Conservation (phyloP, 768 basidiomycete species). For the Sistotremastrum niveocremeum region DNA sequence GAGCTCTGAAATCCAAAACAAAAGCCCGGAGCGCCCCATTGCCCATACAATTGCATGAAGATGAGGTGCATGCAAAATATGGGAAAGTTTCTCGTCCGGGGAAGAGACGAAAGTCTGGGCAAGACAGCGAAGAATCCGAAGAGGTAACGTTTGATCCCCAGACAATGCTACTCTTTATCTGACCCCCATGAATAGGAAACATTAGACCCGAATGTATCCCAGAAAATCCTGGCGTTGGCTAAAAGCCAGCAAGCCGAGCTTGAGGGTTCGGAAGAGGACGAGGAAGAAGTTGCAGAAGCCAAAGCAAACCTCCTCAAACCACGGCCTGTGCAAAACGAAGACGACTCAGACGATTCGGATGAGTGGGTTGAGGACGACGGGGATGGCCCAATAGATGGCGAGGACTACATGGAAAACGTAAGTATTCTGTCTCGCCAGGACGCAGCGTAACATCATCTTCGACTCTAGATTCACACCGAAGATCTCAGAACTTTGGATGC, state of each 20-base stretch:
- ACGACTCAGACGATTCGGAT: slow-evolving; percentile 47
- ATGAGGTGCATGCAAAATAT: slow-evolving; percentile 65
- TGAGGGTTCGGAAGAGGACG: slow-evolving; percentile 42
- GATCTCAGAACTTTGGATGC: slow-evolving; percentile 81
- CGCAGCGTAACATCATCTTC: not conserved
- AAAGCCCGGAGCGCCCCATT: slow-evolving; percentile 79
- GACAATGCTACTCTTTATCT: not conserved
- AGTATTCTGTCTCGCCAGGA: slow-evolving; percentile 6
- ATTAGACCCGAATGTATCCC: slow-evolving; percentile 70
- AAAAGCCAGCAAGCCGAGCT: slow-evolving; percentile 88
- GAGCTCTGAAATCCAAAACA: slow-evolving; percentile 34
- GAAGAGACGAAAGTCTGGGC: slow-evolving; percentile 52
- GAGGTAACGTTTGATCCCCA: slow-evolving; percentile 7
- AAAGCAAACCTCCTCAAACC: slow-evolving; percentile 14
- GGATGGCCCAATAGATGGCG: slow-evolving; percentile 28
- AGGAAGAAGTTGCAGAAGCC: slow-evolving; percentile 33
- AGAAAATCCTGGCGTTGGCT: slow-evolving; percentile 84
- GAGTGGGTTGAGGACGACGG: slow-evolving; percentile 31
- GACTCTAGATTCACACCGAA: slow-evolving; percentile 76
- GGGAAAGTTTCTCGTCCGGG: slow-evolving; percentile 65
- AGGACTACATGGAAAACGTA: slow-evolving; percentile 30
- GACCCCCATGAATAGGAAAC: slow-evolving; percentile 32
- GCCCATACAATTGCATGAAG: slow-evolving; percentile 68
- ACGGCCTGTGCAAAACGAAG: slow-evolving; percentile 18
- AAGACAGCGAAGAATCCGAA: slow-evolving; percentile 28